Evolutionary conservation across 2,329 filamentous ascomycete genomes (phyloP), one percentile per base, ranked within the genome.

Genomic region (Paecilomyces sp.): DNA sequence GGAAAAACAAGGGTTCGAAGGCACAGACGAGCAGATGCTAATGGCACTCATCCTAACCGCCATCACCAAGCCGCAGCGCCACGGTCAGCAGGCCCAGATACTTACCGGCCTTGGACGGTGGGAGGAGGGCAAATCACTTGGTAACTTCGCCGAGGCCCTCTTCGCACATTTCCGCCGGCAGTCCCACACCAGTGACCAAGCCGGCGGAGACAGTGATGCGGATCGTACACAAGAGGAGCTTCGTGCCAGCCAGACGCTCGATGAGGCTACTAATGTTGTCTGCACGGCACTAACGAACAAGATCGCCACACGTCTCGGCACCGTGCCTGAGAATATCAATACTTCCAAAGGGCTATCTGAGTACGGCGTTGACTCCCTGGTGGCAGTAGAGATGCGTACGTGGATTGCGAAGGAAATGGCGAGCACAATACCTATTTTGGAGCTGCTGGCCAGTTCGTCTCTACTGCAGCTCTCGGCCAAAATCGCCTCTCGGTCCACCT

Each of bases 331-430:
- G 12, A 53, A 62, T n/a, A 56, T 62, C 51, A 56, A 61, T 55
- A n/a, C 51, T 7, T 15, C 28, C 13, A 53, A 56, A 55, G 28
- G 57, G 31, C 7, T 60, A 1, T 24, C 22, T 15, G 24, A 33
- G 22, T 58, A 59, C 28, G 62, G 62, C 7, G 59, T 64, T 5
- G 62, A 64, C 57, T 63, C 61, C 24, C 54, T 64, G 5, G 41
- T 64, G 13, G 62, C 59, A 24, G 52, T 63, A 22, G 61, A 64
- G 34, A 25, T 64, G 51, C 58, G 59, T 11, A 64, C 60, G 53
- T 59, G 58, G 58, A 52, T 56, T 50, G 36, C 54, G 11, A 56
- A 41, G 18, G 58, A 59, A 22, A 56, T 59, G 54, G 41, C 33
- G 22, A 52, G 53, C 6, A 59, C 58, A 13, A 41, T 59, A 5